phyloP scores from a whole-genome alignment of 306 rosid genomes.

The Chamaecrista fasciculata region DNA sequence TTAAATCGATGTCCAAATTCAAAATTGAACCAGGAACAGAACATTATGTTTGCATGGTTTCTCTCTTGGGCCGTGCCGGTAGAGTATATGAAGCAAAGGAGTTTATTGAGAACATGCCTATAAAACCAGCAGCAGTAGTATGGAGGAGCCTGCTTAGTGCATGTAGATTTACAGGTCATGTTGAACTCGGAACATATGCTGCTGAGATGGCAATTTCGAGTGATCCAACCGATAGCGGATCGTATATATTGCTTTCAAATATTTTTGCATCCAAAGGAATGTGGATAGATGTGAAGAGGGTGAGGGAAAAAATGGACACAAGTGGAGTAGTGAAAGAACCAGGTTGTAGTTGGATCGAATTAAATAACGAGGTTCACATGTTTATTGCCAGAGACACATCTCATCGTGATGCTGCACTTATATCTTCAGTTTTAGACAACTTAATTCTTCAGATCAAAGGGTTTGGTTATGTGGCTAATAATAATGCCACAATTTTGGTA shows the following conservation, averaged over 20 bases:
- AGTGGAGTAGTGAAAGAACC: slow-evolving; percentile 73
- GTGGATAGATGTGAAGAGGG: slow-evolving; percentile 71
- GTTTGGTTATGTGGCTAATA: slow-evolving; percentile 47
- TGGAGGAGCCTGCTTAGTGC: slow-evolving; percentile 97
- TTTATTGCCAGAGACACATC: slow-evolving; percentile 51
- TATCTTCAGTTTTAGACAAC: slow-evolving; percentile 47
- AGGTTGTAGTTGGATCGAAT: slow-evolving; percentile 62
- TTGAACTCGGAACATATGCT: slow-evolving; percentile 73
- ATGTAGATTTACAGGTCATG: slow-evolving; percentile 64
- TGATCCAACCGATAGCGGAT: slow-evolving; percentile 77
- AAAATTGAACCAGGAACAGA: slow-evolving; percentile 72
- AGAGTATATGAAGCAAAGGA: slow-evolving; percentile 62
- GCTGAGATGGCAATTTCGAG: slow-evolving; percentile 79
- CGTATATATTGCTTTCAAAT: slow-evolving; percentile 77
- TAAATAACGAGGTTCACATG: slow-evolving; percentile 38
- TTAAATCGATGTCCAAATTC: slow-evolving; percentile 56
- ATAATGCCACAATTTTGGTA: slow-evolving; percentile 15
- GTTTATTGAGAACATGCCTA: slow-evolving; percentile 69
- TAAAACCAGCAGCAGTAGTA: slow-evolving; percentile 67
- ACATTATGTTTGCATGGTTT: slow-evolving; percentile 85
- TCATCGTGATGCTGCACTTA: slow-evolving; percentile 37
- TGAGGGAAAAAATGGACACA: slow-evolving; percentile 68
- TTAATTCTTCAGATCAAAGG: slow-evolving; percentile 56
- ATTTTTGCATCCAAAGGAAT: slow-evolving; percentile 84
- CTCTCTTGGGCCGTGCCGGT: slow-evolving; percentile 78